Conservation (phyloP, 805 yeast species). For the Jamesozyma piceae region DNA sequence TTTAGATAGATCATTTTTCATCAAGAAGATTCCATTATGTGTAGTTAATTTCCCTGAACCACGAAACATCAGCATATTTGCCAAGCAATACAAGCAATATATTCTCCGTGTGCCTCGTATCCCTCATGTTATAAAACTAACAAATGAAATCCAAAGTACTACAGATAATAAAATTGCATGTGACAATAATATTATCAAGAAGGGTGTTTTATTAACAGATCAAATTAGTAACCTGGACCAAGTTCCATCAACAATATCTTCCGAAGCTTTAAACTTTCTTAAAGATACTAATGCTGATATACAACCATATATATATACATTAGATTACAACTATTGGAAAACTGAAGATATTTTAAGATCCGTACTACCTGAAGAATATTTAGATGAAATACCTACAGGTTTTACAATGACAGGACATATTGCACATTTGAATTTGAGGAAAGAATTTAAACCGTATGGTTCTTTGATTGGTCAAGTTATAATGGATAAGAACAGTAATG, state of each 20-base stretch:
- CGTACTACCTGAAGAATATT: constrained; percentile 57
- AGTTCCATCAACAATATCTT: constrained; percentile 33
- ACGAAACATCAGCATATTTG: constrained; percentile 47
- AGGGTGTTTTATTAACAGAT: constrained; percentile 51
- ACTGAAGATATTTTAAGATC: constrained; percentile 77
- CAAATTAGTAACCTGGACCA: constrained; percentile 34
- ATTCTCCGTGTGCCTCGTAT: constrained; percentile 63
- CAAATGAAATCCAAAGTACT: constrained; percentile 7
- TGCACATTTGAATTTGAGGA: constrained; percentile 82
- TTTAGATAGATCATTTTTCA: constrained; percentile 61
- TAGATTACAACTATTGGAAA: constrained; percentile 78
- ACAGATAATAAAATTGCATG: constrained; percentile 13
- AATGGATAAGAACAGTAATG: constrained; percentile 67
- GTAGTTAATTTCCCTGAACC: constrained; percentile 68
- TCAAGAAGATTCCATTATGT: constrained; percentile 46
- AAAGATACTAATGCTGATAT: constrained; percentile 39
- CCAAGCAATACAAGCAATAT: constrained; percentile 49
- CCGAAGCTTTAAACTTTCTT: constrained; percentile 38
- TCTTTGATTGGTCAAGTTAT: constrained; percentile 79
- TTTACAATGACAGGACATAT: constrained; percentile 91
- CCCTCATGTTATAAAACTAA: constrained; percentile 52
- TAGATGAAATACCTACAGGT: constrained; percentile 77
- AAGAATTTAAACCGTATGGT: constrained; percentile 77
- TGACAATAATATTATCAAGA: constrained; percentile 22
- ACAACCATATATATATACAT: constrained; percentile 42